Conservation (phyloP, 148 eudicot genomes). For the Camellia sinensis region DNA sequence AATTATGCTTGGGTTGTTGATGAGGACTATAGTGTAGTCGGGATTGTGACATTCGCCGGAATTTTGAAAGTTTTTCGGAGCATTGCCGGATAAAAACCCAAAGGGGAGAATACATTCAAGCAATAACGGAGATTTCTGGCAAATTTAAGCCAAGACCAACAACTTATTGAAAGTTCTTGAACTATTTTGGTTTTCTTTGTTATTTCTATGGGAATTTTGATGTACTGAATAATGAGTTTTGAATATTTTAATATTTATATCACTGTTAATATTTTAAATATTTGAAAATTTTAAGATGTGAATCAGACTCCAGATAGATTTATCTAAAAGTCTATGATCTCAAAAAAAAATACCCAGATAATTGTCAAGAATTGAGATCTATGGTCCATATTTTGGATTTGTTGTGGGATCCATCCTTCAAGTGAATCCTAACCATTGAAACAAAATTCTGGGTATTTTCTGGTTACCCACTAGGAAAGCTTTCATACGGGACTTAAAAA, state of each 20-base stretch:
- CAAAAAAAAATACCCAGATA: too few relatives aligned
- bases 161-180: neutral
- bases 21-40: constrained; percentile 59
- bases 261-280: neutral
- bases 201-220: neutral
- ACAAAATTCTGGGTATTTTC: too few relatives aligned
- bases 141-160: neutral
- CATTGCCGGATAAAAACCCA: constrained; percentile 14
- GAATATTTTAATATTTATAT: too few relatives aligned
- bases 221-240: neutral
- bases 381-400: too few relatives aligned
- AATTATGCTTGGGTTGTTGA: constrained; percentile 77
- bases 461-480: too few relatives aligned
- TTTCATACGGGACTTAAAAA: too few relatives aligned
- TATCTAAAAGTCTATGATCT: too few relatives aligned
- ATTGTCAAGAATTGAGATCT: too few relatives aligned
- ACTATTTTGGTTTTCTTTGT: neutral
- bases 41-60: constrained; percentile 63
- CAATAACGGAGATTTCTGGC: constrained; percentile 10
- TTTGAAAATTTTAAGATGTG: neutral
- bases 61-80: constrained; percentile 59
- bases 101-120: constrained; percentile 6
- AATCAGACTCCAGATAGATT: neutral
- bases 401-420: too few relatives aligned
- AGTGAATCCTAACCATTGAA: too few relatives aligned